phyloP scores from a whole-genome alignment of 768 basidiomycete genomes.

The Russula earlei region DNA sequence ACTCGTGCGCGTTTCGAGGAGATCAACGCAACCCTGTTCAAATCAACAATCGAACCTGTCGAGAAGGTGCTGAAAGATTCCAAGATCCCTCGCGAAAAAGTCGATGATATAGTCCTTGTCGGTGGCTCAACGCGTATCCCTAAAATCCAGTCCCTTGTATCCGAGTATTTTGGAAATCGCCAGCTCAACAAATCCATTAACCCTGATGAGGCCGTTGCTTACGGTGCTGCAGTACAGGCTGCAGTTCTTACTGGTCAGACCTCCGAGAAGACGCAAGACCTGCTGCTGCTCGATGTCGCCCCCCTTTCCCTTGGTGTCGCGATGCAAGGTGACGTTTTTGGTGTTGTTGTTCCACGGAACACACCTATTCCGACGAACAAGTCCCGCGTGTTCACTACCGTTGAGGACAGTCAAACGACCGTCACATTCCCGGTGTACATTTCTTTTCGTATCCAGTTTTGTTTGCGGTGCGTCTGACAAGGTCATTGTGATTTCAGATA shows the following conservation, averaged over 20 bases:
- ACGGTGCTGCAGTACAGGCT: constrained; percentile 99
- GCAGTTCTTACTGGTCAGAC: constrained; percentile 98
- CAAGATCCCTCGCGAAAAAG: constrained; percentile 94
- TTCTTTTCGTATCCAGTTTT: background rate
- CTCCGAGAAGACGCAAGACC: constrained; percentile 97
- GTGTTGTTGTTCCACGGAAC: constrained; percentile 98
- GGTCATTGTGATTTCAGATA: constrained; percentile 49
- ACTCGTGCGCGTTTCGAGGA: constrained; percentile 99
- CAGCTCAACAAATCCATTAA: constrained; percentile 99
- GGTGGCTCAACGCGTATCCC: constrained; percentile 99
- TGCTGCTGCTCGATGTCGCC: constrained; percentile 96
- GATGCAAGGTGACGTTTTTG: constrained; percentile 99
- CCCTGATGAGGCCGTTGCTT: constrained; percentile 99
- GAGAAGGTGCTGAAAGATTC: constrained; percentile 99
- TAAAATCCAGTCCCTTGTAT: constrained; percentile 96
- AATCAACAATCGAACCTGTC: constrained; percentile 95
- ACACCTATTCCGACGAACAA: constrained; percentile 99
- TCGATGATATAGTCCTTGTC: constrained; percentile 98
- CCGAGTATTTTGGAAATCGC: constrained; percentile 96
- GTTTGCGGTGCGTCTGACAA: constrained; percentile 11
- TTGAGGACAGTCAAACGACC: constrained; percentile 99
- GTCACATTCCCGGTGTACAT: constrained; percentile 98
- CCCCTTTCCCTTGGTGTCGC: constrained; percentile 99
- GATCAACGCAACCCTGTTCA: constrained; percentile 92
- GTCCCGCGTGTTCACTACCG: constrained; percentile 97